Evolutionary conservation across 1,284 basidiomycete species (phyloP).

Genomic region (Ustilago crameri): DNA sequence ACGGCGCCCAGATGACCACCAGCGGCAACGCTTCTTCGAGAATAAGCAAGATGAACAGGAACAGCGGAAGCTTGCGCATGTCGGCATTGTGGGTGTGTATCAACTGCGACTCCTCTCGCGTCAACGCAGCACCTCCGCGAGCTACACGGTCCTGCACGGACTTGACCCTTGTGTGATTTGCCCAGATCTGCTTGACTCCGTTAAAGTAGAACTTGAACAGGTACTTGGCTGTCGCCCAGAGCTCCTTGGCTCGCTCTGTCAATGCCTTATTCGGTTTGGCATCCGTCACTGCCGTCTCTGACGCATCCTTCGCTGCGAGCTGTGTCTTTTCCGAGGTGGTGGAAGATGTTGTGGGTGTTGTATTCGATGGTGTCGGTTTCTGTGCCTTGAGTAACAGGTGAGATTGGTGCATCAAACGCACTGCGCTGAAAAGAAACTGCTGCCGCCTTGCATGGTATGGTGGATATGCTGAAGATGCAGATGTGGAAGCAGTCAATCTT

Average conservation of each 20-base stretch:
- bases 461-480: background rate
- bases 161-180: conserved; percentile 51
- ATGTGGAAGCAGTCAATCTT: background rate
- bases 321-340: conserved; percentile 10
- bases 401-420: conserved; percentile 28
- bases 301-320: conserved; percentile 9
- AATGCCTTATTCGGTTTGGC: conserved; percentile 31
- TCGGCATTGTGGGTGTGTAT: conserved; percentile 56
- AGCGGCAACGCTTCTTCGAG: conserved; percentile 85
- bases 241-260: conserved; percentile 35
- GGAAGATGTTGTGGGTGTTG: conserved; percentile 8
- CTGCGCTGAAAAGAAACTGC: conserved; percentile 18
- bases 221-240: conserved; percentile 62
- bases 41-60: conserved; percentile 79
- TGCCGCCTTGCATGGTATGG: conserved; percentile 11
- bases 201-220: conserved; percentile 66
- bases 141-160: conserved; percentile 38
- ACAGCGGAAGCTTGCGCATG: conserved; percentile 78
- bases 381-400: conserved; percentile 18
- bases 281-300: conserved; percentile 8
- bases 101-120: conserved; percentile 55
- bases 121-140: conserved; percentile 29
- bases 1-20: conserved; percentile 85
- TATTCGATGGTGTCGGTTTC: conserved; percentile 13
- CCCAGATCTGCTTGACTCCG: conserved; percentile 67